Conservation (phyloP, 495 filamentous ascomycete species). For the Neurospora sp. region DNA sequence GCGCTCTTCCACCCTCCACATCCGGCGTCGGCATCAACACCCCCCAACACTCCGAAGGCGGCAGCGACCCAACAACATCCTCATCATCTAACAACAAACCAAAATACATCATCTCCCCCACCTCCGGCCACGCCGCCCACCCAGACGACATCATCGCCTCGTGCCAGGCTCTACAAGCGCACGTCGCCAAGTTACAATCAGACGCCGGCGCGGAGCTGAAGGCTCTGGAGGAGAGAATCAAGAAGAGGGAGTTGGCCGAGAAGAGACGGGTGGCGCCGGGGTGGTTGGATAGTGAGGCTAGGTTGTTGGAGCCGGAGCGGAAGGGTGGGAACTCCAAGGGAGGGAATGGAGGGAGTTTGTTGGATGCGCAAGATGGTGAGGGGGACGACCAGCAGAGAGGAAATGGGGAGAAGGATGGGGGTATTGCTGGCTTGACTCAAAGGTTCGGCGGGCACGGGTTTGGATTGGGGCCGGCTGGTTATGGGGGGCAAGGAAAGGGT, state of each 20-base stretch:
- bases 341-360: conserved; percentile 1
- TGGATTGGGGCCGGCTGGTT: not conserved
- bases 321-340: conserved; percentile 9
- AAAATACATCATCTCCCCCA: conserved; percentile 59
- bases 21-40: conserved; percentile 39
- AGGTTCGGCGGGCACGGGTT: not conserved
- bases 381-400: conserved; percentile 8
- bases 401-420: conserved; percentile 3
- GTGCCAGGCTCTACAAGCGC: conserved; percentile 64
- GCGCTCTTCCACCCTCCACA: conserved; percentile 69
- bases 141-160: conserved; percentile 74
- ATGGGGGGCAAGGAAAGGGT: conserved; percentile 17
- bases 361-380: conserved; percentile 1
- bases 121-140: conserved; percentile 64
- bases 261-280: conserved; percentile 86
- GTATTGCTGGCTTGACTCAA: not conserved
- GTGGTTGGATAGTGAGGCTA: conserved; percentile 84
- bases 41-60: conserved; percentile 21
- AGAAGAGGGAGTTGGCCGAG: conserved; percentile 75
- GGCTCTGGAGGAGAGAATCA: conserved; percentile 60
- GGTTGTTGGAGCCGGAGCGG: conserved; percentile 67
- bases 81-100: conserved; percentile 38
- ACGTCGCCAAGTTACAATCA: conserved; percentile 52
- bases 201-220: conserved; percentile 55
- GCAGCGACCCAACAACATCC: conserved; percentile 12